These are phyloP conservation scores for Coemansia sp. DNA, from an alignment of 192 early-diverging fungal genomes.

Conservation along the genomic window DNA sequence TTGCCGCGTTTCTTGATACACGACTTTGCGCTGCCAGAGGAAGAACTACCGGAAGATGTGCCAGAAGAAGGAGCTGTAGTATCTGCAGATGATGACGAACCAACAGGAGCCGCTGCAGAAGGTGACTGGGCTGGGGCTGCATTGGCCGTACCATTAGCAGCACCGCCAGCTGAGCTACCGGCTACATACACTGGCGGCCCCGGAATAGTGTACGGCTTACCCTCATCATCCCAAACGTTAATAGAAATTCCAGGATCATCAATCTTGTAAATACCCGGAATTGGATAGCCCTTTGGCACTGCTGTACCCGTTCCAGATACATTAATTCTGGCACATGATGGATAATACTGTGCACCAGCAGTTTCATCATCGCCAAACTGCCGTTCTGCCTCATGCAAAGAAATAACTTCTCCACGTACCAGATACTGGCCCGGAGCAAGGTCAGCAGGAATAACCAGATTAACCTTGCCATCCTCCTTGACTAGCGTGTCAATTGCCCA, in stretches of 20 bases:
- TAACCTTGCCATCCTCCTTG: conserved; percentile 17
- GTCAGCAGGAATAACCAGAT: conserved; percentile 19
- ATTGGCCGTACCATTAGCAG: too few species aligned
- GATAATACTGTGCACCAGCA: conserved; percentile 11
- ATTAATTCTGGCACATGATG: conserved; percentile 9
- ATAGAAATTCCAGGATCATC: conserved; percentile 13
- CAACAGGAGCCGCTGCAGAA: too few species aligned
- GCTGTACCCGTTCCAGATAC: conserved; percentile 11
- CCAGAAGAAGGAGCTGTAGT: too few species aligned
- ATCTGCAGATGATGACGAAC: too few species aligned
- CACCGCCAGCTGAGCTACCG: not conserved
- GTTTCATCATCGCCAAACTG: not conserved
- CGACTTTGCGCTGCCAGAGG: not conserved
- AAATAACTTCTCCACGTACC: conserved; percentile 20
- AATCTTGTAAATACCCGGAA: conserved; percentile 20
- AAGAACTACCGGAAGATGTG: too few species aligned
- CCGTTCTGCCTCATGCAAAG: conserved; percentile 14
- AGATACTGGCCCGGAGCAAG: conserved; percentile 20
- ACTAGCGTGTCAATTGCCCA: conserved; percentile 31
- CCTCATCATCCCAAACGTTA: not conserved
- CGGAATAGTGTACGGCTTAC: conserved; percentile 12
- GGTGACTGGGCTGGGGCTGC: too few species aligned
- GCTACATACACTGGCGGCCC: conserved; percentile 6
- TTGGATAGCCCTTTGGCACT: conserved; percentile 1
- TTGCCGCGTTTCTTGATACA: not conserved